Evolutionary conservation across 2,329 filamentous ascomycete species (phyloP).

Genomic region (Akanthomyces lecanii): DNA sequence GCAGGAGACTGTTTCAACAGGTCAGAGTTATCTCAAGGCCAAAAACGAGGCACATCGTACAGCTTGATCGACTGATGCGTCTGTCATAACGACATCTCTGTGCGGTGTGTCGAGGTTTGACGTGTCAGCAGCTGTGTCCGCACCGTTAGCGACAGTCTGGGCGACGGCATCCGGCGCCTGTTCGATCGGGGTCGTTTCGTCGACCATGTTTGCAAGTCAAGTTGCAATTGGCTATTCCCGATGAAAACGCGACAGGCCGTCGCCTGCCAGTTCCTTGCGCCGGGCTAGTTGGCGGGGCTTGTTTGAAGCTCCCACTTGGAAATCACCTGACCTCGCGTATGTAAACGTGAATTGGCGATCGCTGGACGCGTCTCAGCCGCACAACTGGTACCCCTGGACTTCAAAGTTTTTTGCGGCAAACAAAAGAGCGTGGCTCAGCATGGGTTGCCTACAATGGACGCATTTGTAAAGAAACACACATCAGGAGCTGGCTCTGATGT

Average conservation of each 20-base stretch:
- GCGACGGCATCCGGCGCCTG: background rate
- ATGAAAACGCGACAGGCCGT: slow-evolving; percentile 1
- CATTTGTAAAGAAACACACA: slow-evolving; percentile 19
- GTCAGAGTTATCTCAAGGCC: slow-evolving; percentile 12
- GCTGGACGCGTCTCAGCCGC: slow-evolving; percentile 10
- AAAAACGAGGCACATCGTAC: slow-evolving; percentile 30
- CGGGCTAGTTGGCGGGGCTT: slow-evolving; percentile 6
- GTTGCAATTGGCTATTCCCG: background rate
- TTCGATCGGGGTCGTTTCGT: slow-evolving; percentile 25
- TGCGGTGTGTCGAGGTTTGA: slow-evolving; percentile 22
- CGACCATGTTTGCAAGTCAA: slow-evolving; percentile 27
- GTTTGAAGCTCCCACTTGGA: background rate
- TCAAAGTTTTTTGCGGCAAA: background rate
- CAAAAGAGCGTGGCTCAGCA: background rate
- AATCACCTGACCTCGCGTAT: slow-evolving; percentile 17
- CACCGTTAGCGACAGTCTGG: background rate
- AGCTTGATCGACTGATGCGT: slow-evolving; percentile 38
- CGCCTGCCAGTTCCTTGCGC: background rate
- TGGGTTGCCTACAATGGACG: slow-evolving; percentile 5
- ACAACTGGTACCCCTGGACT: background rate
- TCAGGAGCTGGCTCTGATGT: background rate
- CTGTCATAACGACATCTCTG: slow-evolving; percentile 42
- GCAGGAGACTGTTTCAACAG: slow-evolving; percentile 35
- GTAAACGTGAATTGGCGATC: background rate
- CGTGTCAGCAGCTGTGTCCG: background rate